Percentiles rank a stretch among this genome's conserved stretches.
These are phyloP conservation scores for Candida cerambycidarum DNA, from an alignment of 805 yeast species.

Conservation along the genomic window DNA sequence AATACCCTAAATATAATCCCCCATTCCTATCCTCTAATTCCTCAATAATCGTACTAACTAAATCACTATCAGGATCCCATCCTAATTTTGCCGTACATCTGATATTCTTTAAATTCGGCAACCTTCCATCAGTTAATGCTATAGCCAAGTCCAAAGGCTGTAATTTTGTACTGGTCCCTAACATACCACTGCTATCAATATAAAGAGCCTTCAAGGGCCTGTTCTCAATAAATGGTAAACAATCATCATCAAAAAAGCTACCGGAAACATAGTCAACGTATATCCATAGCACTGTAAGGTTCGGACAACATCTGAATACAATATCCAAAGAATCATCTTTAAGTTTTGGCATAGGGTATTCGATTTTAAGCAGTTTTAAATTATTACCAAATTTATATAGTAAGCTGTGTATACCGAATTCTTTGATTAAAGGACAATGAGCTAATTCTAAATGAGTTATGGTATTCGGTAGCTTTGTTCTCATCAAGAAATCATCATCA, in stretches of 20 bases:
- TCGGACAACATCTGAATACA: constrained; percentile 75
- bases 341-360: constrained; percentile 87
- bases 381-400: constrained; percentile 65
- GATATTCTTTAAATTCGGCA: constrained; percentile 65
- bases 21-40: constrained; percentile 75
- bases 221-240: constrained; percentile 24
- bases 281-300: constrained; percentile 58
- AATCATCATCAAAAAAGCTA: constrained; percentile 34
- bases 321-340: constrained; percentile 68
- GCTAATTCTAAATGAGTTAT: constrained; percentile 74
- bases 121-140: constrained; percentile 74
- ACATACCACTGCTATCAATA: constrained; percentile 81
- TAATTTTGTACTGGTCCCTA: constrained; percentile 79
- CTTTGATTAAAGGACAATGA: constrained; percentile 79
- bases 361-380: constrained; percentile 61
- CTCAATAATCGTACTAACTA: constrained; percentile 51
- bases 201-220: constrained; percentile 61
- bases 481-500: constrained; percentile 71
- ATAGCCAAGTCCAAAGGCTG: constrained; percentile 88
- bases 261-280: constrained; percentile 77
- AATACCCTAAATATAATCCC: constrained; percentile 58
- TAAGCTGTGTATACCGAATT: constrained; percentile 61
- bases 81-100: constrained; percentile 76
- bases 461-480: constrained; percentile 69
- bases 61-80: constrained; percentile 64